Percentiles rank a stretch among this genome's conserved stretches.
These are phyloP conservation scores for Mycena venus DNA, from an alignment of 768 basidiomycete genomes.

Conservation along the genomic window DNA sequence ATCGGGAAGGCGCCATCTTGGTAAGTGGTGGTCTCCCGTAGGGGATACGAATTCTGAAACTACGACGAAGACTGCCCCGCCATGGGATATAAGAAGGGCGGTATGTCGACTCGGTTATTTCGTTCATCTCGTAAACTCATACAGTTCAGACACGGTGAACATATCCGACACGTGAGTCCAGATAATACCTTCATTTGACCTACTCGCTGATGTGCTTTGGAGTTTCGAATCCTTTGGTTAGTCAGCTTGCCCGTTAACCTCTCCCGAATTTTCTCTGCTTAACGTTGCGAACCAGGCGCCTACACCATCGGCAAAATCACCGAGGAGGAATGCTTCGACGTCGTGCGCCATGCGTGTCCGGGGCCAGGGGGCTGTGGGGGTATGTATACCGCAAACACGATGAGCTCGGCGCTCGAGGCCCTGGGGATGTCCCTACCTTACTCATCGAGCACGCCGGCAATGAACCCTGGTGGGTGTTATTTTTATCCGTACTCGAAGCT, in stretches of 20 bases:
- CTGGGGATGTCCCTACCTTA: conserved; percentile 90
- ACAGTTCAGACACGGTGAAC: conserved; percentile 86
- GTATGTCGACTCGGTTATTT: conserved; percentile 40
- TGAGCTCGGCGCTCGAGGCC: conserved; percentile 88
- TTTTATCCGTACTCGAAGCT: neutral
- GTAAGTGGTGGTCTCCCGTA: conserved; percentile 40
- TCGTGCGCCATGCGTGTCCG: conserved; percentile 88
- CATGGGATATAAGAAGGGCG: conserved; percentile 84
- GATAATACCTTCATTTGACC: neutral
- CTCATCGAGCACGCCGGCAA: conserved; percentile 83
- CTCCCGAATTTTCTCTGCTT: neutral
- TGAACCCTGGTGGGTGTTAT: conserved; percentile 67
- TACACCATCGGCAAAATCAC: conserved; percentile 81
- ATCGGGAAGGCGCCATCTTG: conserved; percentile 78
- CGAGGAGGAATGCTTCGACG: conserved; percentile 87
- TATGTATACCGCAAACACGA: conserved; percentile 93
- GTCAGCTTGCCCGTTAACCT: neutral
- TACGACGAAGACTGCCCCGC: conserved; percentile 74
- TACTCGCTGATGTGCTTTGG: neutral
- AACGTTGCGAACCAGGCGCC: conserved; percentile 65
- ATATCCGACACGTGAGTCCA: conserved; percentile 66
- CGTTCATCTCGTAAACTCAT: neutral
- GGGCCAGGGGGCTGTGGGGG: conserved; percentile 89
- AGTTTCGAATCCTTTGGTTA: conserved; percentile 84
- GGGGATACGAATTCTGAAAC: conserved; percentile 38